These are phyloP conservation scores for Teunomyces tritomae DNA, from an alignment of 805 yeast species.

Conservation along the genomic window DNA sequence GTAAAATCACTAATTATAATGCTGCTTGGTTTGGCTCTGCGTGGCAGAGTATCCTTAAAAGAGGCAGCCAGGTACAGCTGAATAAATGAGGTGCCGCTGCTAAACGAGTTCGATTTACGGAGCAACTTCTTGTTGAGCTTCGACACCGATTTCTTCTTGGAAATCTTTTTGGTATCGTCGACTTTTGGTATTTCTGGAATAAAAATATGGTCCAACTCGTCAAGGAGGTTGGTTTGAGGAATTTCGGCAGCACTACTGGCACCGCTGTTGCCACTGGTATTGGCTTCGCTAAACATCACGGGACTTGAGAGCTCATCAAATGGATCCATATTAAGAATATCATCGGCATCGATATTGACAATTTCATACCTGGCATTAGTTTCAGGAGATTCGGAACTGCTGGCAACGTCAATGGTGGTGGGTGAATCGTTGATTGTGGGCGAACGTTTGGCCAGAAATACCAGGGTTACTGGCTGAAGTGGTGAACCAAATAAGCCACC, in stretches of 20 bases:
- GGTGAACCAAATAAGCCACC: background rate
- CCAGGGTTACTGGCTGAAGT: background rate
- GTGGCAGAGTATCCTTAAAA: background rate
- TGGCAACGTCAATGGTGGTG: slow-evolving; percentile 12
- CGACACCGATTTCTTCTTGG: slow-evolving; percentile 9
- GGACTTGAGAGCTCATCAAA: slow-evolving; percentile 5
- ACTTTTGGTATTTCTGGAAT: background rate
- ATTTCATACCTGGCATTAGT: background rate
- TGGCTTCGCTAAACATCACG: background rate
- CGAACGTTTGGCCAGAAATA: background rate
- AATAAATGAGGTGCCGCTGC: slow-evolving; percentile 1
- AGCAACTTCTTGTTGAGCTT: slow-evolving; percentile 12
- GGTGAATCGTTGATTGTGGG: slow-evolving; percentile 9
- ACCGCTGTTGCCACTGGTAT: background rate
- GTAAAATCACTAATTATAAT: slow-evolving; percentile 11
- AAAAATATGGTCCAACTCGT: background rate
- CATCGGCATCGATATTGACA: slow-evolving; percentile 9
- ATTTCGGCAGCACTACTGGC: background rate
- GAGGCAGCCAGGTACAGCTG: too few relatives aligned
- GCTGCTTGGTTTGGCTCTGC: slow-evolving; percentile 6
- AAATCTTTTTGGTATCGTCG: slow-evolving; percentile 4
- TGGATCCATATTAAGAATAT: slow-evolving; percentile 11
- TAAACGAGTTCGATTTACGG: slow-evolving; percentile 11
- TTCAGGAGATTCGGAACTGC: slow-evolving; percentile 8
- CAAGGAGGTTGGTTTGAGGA: background rate